These are phyloP conservation scores for Cicer bijugum DNA, from an alignment of 306 rosid species.

Conservation along the genomic window DNA sequence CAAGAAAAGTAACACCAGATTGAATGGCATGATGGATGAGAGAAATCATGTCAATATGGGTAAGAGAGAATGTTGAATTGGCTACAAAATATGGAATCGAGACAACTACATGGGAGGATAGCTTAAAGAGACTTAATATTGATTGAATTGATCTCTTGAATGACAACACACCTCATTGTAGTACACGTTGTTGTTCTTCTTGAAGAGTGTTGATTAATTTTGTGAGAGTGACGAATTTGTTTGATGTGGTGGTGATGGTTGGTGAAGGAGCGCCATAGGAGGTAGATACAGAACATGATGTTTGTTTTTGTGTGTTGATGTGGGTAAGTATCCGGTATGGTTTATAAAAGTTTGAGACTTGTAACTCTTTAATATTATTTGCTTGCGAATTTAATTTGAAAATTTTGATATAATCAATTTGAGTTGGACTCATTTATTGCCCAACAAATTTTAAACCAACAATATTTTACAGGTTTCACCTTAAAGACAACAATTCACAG, in stretches of 20 bases:
- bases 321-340: neutral
- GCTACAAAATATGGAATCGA: too few relatives aligned
- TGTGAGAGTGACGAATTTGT: too few relatives aligned
- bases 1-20: slow-evolving; percentile 68
- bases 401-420: neutral
- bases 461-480: neutral
- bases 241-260: slow-evolving; percentile 42
- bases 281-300: neutral
- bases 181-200: too few relatives aligned
- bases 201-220: too few relatives aligned
- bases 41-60: slow-evolving; percentile 57
- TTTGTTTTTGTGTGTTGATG: neutral
- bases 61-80: too few relatives aligned
- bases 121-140: too few relatives aligned
- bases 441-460: neutral
- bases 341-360: neutral
- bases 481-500: neutral
- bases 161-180: neutral
- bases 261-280: slow-evolving; percentile 38
- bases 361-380: neutral
- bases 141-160: too few relatives aligned
- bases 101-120: too few relatives aligned
- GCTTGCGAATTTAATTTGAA: neutral
- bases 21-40: slow-evolving; percentile 67
- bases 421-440: slow-evolving; percentile 4